Percentiles rank a stretch among this genome's conserved stretches.
These are phyloP conservation scores for Xylariaceae sp. DNA, from an alignment of 2,329 filamentous ascomycete species.

Conservation along the genomic window DNA sequence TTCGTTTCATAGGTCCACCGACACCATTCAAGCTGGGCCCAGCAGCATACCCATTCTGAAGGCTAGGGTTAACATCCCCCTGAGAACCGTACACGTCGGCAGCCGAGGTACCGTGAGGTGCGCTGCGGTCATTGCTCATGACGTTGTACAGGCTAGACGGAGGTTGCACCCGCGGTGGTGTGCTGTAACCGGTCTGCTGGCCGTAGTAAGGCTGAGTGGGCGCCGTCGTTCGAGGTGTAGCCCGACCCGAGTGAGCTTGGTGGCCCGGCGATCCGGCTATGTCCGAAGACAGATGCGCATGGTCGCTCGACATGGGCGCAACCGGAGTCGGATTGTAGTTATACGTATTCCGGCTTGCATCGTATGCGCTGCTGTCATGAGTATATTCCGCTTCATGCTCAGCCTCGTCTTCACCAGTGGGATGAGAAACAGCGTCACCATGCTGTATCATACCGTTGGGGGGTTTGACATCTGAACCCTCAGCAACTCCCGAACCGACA, in stretches of 20 bases:
- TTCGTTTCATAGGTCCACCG: slow-evolving; percentile 40
- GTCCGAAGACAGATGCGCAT: slow-evolving; percentile 72
- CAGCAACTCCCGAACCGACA: slow-evolving; percentile 53
- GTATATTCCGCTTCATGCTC: slow-evolving; percentile 81
- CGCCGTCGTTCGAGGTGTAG: slow-evolving; percentile 75
- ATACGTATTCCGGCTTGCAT: slow-evolving; percentile 66
- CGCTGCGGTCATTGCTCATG: slow-evolving; percentile 71
- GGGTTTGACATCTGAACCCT: slow-evolving; percentile 58
- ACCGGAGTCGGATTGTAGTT: slow-evolving; percentile 69
- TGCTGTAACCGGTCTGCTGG: slow-evolving; percentile 64
- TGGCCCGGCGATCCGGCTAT: slow-evolving; percentile 77
- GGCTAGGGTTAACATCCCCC: slow-evolving; percentile 50
- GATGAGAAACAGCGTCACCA: slow-evolving; percentile 50
- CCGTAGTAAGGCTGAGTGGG: slow-evolving; percentile 69
- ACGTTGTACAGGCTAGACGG: slow-evolving; percentile 81
- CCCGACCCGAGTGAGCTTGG: slow-evolving; percentile 74
- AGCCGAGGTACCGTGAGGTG: slow-evolving; percentile 58
- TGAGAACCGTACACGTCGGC: slow-evolving; percentile 68
- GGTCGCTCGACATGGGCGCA: slow-evolving; percentile 62
- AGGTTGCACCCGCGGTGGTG: slow-evolving; percentile 65
- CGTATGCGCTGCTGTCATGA: slow-evolving; percentile 72
- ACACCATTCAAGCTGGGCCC: slow-evolving; percentile 64
- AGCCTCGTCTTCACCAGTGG: slow-evolving; percentile 58
- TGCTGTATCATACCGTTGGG: slow-evolving; percentile 62
- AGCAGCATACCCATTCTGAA: slow-evolving; percentile 59